Evolutionary conservation across 208 protist species (phyloP), one percentile per base, ranked within the genome.

Genomic region (Trypanosoma melophagium): DNA sequence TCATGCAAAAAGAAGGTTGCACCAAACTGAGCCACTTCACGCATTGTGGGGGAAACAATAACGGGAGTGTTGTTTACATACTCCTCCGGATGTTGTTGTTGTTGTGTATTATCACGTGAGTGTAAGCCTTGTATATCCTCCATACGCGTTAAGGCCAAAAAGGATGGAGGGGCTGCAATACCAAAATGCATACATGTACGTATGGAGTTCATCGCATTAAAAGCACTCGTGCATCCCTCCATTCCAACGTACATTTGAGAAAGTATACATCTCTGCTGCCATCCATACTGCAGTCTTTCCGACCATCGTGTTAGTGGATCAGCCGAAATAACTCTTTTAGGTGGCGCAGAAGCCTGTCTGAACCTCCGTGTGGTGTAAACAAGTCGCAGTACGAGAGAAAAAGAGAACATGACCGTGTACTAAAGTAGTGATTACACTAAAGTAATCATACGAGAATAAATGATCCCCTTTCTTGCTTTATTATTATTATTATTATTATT

Each of bases 171-270:
- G 0, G 52, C 40, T 3, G 44, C 49, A 4, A 83, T 93, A 31
- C 78, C 77, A 66, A 95, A 96, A 74, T 81, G 87, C 16, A 84
- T 69, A 45, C 81, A 90, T 13, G 87, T 94, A 17, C 92, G 84
- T 24, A 96, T 86, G 13, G 86, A 74, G 64, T 92, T 93, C 21
- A 87, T 89, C 7, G 89, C 89, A 66, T 96, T 96, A 74, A 96
- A 95, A 7, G 87, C 92, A 49, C 76, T 82, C 40, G 79, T 63
- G 44, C 92, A 93, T 8, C 92, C 92, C 38, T 95, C 87, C 8
- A 96, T 59, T 9, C 90, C 90, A 14, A 96, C 87, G 7, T 2
- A 44, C 10, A 72, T 21, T n/a, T 58, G 13, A n/a, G 73, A 31
- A 28, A 89, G 68, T 7, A 40, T 52, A 2, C 19, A 41, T 13